Conservation (phyloP, 495 filamentous ascomycete species). For the Penicillium cosmopolitanum region DNA sequence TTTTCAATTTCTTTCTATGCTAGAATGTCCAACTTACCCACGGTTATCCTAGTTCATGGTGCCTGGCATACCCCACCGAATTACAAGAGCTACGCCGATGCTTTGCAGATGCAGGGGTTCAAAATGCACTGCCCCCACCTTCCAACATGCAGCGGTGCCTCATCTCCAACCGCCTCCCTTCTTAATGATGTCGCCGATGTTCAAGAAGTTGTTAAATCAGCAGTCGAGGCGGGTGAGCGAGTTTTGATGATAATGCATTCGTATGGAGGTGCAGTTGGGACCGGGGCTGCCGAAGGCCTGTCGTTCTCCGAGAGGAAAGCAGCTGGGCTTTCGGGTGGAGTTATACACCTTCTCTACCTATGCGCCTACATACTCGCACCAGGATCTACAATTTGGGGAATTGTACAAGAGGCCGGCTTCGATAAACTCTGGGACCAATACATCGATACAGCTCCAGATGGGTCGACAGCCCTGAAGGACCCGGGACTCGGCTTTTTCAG, state of each 20-base stretch:
- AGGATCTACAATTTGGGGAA: conserved; percentile 21
- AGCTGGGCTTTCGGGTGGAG: conserved; percentile 34
- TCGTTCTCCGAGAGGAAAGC: conserved; percentile 24
- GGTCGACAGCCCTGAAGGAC: conserved; percentile 23
- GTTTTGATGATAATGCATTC: conserved; percentile 46
- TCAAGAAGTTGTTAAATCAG: conserved; percentile 21
- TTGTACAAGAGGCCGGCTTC: conserved; percentile 26
- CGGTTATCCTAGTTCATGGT: conserved; percentile 45
- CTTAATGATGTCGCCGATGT: conserved; percentile 34
- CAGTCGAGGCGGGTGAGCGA: conserved; percentile 30
- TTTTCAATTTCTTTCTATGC: not conserved
- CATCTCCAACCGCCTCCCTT: conserved; percentile 27
- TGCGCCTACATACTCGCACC: conserved; percentile 37
- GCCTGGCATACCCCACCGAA: conserved; percentile 47
- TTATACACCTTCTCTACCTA: conserved; percentile 45
- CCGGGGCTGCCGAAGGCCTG: conserved; percentile 36
- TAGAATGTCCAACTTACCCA: conserved; percentile 25
- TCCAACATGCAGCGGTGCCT: conserved; percentile 33
- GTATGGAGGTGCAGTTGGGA: conserved; percentile 44
- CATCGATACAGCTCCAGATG: conserved; percentile 24
- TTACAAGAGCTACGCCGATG: conserved; percentile 37
- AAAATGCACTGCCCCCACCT: conserved; percentile 40
- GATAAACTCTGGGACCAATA: conserved; percentile 24
- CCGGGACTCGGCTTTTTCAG: conserved; percentile 33
- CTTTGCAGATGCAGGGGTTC: conserved; percentile 35